Percentiles rank a stretch among this genome's conserved stretches.
Evolutionary conservation across 1,139 yeast species (phyloP).

Genomic region (Yamadazyma spencermartinsiae): DNA sequence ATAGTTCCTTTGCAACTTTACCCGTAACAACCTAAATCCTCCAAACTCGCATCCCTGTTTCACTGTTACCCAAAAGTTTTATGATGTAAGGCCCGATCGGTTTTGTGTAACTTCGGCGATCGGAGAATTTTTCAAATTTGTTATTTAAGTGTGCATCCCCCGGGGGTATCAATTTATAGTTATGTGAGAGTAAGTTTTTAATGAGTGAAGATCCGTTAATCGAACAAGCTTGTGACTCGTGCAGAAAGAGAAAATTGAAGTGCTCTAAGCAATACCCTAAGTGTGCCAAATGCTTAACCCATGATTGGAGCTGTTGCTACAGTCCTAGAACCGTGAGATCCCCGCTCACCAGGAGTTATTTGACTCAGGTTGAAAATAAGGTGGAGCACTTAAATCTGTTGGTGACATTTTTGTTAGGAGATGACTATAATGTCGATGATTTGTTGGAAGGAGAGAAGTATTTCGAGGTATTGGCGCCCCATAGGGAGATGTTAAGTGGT

Average conservation of each 20-base stretch:
- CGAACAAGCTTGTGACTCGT: slow-evolving; percentile 59
- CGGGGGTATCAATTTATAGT: not conserved
- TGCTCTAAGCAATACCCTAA: slow-evolving; percentile 69
- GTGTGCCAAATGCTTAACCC: slow-evolving; percentile 73
- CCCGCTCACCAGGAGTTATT: slow-evolving; percentile 78
- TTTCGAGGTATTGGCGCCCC: slow-evolving; percentile 22
- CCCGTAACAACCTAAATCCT: no score
- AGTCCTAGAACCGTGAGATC: slow-evolving; percentile 77
- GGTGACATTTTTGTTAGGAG: slow-evolving; percentile 41
- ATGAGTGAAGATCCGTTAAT: slow-evolving; percentile 19
- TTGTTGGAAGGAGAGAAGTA: slow-evolving; percentile 25
- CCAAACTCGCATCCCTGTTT: not conserved
- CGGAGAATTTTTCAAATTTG: slow-evolving; percentile 11
- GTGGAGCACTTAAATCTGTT: slow-evolving; percentile 57
- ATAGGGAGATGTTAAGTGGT: slow-evolving; percentile 11
- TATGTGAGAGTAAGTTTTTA: not conserved
- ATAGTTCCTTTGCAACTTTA: no score
- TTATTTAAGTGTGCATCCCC: not conserved
- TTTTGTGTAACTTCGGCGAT: slow-evolving; percentile 13
- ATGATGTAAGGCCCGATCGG: slow-evolving; percentile 1
- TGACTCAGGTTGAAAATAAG: slow-evolving; percentile 72
- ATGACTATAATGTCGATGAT: slow-evolving; percentile 24
- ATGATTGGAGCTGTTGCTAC: slow-evolving; percentile 73
- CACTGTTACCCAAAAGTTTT: not conserved
- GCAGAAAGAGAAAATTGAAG: slow-evolving; percentile 56